These are phyloP conservation scores for Pleodorina starrii DNA, from an alignment of 139 green algal genomes.

Conservation along the genomic window DNA sequence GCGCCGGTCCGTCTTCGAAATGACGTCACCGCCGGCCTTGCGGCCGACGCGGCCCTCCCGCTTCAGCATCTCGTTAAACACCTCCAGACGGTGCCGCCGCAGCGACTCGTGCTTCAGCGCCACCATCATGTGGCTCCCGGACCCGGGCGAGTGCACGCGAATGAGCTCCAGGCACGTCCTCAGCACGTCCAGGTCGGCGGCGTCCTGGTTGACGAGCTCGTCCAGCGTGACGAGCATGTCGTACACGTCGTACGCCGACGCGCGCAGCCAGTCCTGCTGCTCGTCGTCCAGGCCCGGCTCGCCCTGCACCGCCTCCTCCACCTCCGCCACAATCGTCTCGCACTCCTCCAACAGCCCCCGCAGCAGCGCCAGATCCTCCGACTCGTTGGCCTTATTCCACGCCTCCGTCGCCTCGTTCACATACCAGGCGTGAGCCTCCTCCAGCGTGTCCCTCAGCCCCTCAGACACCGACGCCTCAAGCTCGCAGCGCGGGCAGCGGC, in stretches of 20 bases:
- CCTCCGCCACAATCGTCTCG: constrained; percentile 21
- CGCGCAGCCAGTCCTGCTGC: constrained; percentile 54
- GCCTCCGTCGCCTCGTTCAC: constrained; percentile 36
- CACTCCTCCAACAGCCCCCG: constrained; percentile 51
- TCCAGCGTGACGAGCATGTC: constrained; percentile 57
- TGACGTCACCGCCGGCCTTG: neutral
- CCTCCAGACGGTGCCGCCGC: neutral
- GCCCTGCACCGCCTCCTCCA: constrained; percentile 54
- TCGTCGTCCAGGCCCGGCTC: constrained; percentile 54
- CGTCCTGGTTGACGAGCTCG: constrained; percentile 58
- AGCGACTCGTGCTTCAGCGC: constrained; percentile 49
- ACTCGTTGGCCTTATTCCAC: constrained; percentile 45
- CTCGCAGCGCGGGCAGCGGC: constrained; percentile 47
- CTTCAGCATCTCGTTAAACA: constrained; percentile 34
- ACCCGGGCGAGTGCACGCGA: constrained; percentile 48
- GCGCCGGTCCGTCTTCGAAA: neutral
- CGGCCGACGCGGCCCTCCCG: neutral
- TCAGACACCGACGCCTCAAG: constrained; percentile 52
- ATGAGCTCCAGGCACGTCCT: constrained; percentile 54
- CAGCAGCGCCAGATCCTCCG: constrained; percentile 51
- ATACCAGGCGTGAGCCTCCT: constrained; percentile 50
- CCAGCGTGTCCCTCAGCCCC: constrained; percentile 46
- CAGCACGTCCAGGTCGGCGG: constrained; percentile 18
- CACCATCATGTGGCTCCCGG: constrained; percentile 52
- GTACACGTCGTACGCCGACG: constrained; percentile 60